phyloP scores from a whole-genome alignment of 2,329 filamentous ascomycete genomes.

The Cladophialophora chaetospira region DNA sequence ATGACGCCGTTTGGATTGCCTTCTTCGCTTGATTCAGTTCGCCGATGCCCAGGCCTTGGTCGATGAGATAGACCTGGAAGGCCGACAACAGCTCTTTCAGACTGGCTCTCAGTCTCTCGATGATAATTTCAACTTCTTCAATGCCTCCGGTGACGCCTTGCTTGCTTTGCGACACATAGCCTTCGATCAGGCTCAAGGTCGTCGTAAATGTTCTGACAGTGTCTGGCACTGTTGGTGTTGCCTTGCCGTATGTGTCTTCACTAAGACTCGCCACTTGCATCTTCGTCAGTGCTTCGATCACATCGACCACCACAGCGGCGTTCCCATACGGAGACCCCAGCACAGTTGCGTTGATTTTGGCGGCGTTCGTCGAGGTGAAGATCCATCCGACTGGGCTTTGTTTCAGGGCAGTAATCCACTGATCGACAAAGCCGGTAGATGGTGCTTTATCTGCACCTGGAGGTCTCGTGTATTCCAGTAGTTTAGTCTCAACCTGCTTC shows the following conservation, averaged over 20 bases:
- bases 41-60: conserved; percentile 67
- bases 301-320: conserved; percentile 68
- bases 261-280: conserved; percentile 72
- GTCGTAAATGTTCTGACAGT: conserved; percentile 73
- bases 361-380: conserved; percentile 70
- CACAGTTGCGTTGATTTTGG: conserved; percentile 66
- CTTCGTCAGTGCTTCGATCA: conserved; percentile 67
- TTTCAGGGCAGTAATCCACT: conserved; percentile 16
- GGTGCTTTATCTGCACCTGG: conserved; percentile 7
- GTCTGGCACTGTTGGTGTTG: conserved; percentile 75
- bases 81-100: conserved; percentile 66
- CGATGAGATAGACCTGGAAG: conserved; percentile 73
- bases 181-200: conserved; percentile 69
- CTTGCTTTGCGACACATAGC: conserved; percentile 63
- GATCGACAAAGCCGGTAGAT: conserved; percentile 12
- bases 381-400: conserved; percentile 58
- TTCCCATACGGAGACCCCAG: conserved; percentile 74
- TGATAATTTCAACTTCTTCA: conserved; percentile 69
- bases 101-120: conserved; percentile 65
- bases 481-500: conserved; percentile 33
- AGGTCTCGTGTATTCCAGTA: conserved; percentile 29
- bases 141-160: conserved; percentile 43
- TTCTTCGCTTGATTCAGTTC: conserved; percentile 76
- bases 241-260: conserved; percentile 83
- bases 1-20: conserved; percentile 45